A percentile compares a stretch with the other conserved stretches of the same genome.
Evolutionary conservation across 169 alveolate genomes (phyloP).

Genomic region (Cystoisospora suis): DNA sequence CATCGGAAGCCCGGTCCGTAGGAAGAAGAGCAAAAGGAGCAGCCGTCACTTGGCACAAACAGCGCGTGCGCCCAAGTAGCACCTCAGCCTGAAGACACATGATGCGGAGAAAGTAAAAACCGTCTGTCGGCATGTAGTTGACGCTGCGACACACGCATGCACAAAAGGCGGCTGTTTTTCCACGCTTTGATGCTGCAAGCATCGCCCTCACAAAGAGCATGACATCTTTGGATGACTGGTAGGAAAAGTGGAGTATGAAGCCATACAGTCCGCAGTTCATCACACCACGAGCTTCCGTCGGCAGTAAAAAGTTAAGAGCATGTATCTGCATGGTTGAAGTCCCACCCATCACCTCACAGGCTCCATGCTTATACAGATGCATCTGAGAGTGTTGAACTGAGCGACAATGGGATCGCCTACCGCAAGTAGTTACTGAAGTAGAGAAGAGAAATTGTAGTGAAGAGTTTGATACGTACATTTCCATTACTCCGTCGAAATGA

Average conservation of each 20-base stretch:
- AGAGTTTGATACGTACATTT: neutral
- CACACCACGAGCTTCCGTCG: no score
- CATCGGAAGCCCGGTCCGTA: constrained; percentile 69
- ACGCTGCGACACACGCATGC: neutral
- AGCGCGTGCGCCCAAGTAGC: constrained; percentile 67
- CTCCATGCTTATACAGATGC: neutral
- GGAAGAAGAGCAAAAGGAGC: constrained; percentile 66
- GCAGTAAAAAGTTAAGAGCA: neutral
- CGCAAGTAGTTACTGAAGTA: neutral
- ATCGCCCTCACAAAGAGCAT: neutral
- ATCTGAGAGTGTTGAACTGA: neutral
- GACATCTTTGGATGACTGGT: no score
- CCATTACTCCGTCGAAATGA: constrained; percentile 23
- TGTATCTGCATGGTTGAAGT: neutral
- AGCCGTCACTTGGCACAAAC: constrained; percentile 53
- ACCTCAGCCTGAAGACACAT: constrained; percentile 39
- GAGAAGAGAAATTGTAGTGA: neutral
- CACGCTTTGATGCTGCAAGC: neutral
- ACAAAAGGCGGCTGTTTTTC: neutral
- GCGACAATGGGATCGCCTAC: neutral
- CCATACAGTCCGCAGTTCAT: no score
- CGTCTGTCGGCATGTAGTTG: neutral
- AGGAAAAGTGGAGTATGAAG: no score
- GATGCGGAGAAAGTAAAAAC: neutral
- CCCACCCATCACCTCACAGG: neutral